Evolutionary conservation across 192 early-diverging fungal genomes (phyloP).

Genomic region (Backusella circina): DNA sequence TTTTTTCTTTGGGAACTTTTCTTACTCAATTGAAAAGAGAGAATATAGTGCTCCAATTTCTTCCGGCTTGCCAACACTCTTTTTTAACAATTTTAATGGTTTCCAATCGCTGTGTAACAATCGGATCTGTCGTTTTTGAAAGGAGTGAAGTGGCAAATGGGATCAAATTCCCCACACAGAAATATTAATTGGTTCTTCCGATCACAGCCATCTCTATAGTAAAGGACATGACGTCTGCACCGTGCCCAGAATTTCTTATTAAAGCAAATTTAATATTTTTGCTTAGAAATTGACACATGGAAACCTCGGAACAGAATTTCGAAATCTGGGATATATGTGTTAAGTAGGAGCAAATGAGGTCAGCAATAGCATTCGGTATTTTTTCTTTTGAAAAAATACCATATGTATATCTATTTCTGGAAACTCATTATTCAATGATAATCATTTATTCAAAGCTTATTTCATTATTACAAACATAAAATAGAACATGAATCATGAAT

Average conservation of each 20-base stretch:
- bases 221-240: constrained; percentile 84
- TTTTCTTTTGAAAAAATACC: neutral
- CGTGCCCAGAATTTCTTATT: constrained; percentile 90
- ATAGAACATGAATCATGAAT: neutral
- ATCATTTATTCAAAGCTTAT: neutral
- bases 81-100: neutral
- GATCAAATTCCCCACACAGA: neutral
- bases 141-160: constrained; percentile 44
- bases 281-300: neutral
- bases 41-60: neutral
- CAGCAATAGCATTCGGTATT: neutral
- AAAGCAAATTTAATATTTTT: constrained; percentile 62
- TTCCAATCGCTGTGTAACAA: constrained; percentile 51
- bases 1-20: neutral
- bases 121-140: constrained; percentile 62
- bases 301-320: constrained; percentile 79
- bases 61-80: neutral
- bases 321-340: constrained; percentile 59
- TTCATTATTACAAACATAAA: neutral
- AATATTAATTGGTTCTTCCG: constrained; percentile 68
- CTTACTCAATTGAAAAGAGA: neutral
- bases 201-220: constrained; percentile 80
- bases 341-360: neutral
- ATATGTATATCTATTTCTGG: neutral
- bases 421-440: neutral